Percentiles rank a stretch among this genome's conserved stretches.
Evolutionary conservation across 2,329 filamentous ascomycete species (phyloP).

Genomic region (Alternaria rosae): DNA sequence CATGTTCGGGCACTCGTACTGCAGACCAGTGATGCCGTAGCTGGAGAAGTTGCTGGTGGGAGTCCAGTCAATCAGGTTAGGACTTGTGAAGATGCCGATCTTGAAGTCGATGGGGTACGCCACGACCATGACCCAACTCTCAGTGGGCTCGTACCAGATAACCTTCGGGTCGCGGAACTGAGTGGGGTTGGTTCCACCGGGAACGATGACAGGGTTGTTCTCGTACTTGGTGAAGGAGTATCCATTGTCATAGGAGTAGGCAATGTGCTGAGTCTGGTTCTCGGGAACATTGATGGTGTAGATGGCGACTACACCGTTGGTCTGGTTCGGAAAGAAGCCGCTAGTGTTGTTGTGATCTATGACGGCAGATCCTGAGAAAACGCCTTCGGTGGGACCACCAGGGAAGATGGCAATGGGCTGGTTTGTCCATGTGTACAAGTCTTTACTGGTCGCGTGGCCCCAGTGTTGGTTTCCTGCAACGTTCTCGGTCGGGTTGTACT

Average conservation of each 20-base stretch:
- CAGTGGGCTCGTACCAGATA: conserved; percentile 59
- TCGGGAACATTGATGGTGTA: conserved; percentile 58
- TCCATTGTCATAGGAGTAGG: conserved; percentile 68
- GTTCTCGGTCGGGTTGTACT: conserved; percentile 62
- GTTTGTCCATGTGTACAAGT: conserved; percentile 71
- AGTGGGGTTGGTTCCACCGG: conserved; percentile 53
- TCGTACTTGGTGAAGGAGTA: conserved; percentile 68
- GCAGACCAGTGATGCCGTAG: conserved; percentile 60
- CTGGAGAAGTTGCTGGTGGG: conserved; percentile 65
- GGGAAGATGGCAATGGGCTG: conserved; percentile 69
- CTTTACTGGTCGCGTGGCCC: conserved; percentile 69
- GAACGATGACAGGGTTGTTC: conserved; percentile 66
- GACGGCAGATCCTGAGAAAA: conserved; percentile 64
- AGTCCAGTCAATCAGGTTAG: conserved; percentile 66
- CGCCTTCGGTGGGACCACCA: conserved; percentile 62
- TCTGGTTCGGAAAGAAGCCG: conserved; percentile 68
- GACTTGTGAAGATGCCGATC: conserved; percentile 68
- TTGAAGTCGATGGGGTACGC: conserved; percentile 63
- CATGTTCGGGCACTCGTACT: conserved; percentile 71
- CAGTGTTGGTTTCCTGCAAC: conserved; percentile 69
- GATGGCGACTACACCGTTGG: conserved; percentile 69
- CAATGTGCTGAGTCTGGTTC: conserved; percentile 65
- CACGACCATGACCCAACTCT: conserved; percentile 66
- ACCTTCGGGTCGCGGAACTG: conserved; percentile 74
- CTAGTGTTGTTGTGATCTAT: conserved; percentile 70